A percentile compares a stretch with the other conserved stretches of the same genome.
Conservation (phyloP, 345 rosid genomes). For the Rhodamnia argentea region DNA sequence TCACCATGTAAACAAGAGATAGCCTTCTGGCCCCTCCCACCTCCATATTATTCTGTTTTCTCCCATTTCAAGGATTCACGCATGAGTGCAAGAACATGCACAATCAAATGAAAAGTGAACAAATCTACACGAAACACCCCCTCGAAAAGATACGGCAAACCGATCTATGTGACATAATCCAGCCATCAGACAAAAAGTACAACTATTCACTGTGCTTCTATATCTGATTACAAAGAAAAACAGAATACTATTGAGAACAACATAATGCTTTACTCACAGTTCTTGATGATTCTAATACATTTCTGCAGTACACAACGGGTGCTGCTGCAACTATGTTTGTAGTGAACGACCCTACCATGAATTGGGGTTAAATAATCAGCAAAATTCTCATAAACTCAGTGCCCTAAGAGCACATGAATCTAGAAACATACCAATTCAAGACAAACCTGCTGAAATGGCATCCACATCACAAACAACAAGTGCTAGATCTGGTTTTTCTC, state of each 20-base stretch:
- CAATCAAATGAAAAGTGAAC: neutral
- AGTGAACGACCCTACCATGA: conserved; percentile 64
- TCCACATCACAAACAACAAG: conserved; percentile 82
- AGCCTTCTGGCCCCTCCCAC: neutral
- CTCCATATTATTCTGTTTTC: neutral
- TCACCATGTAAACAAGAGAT: neutral
- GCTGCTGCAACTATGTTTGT: conserved; percentile 90
- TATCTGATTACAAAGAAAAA: neutral
- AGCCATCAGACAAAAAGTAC: neutral
- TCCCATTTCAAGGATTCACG: neutral
- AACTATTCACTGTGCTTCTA: neutral
- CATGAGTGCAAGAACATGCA: neutral
- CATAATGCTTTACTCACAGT: conserved; percentile 23
- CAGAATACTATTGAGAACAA: neutral
- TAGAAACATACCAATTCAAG: neutral
- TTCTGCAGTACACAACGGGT: conserved; percentile 77
- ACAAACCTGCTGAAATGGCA: conserved; percentile 64
- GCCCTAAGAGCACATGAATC: neutral
- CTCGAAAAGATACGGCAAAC: neutral
- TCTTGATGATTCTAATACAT: conserved; percentile 31
- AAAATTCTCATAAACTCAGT: neutral
- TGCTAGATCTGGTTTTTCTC: conserved; percentile 86
- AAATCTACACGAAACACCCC: neutral
- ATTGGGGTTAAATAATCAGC: neutral
- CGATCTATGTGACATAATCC: neutral